Percentiles rank a stretch among this genome's conserved stretches.
Evolutionary conservation across 371 early-diverging fungal species (phyloP).

Genomic region (Gilbertella persicaria): DNA sequence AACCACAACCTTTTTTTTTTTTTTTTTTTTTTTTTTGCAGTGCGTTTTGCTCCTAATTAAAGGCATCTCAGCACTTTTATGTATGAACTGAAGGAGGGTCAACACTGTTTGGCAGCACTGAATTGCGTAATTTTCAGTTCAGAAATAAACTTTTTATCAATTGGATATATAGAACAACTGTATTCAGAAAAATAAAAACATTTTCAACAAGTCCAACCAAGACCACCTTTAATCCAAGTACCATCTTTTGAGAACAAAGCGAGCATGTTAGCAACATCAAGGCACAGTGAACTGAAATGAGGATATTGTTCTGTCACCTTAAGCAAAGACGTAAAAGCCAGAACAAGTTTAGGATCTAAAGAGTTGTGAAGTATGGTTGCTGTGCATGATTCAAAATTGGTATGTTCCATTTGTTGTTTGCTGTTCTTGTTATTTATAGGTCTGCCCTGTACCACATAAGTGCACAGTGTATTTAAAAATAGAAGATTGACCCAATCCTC

Average conservation of each 20-base stretch:
- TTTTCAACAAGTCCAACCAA: conserved; percentile 22
- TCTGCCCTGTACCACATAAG: conserved; percentile 42
- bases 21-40: no score
- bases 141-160: no score
- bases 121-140: no score
- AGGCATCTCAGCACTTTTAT: no score
- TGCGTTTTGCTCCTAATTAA: no score
- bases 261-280: conserved; percentile 21
- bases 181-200: no score
- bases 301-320: neutral
- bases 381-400: conserved; percentile 18
- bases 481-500: conserved; percentile 23
- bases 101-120: no score
- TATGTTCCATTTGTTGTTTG: neutral
- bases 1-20: no score
- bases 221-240: conserved; percentile 25
- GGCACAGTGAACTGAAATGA: neutral
- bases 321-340: conserved; percentile 19
- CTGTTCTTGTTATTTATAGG: neutral
- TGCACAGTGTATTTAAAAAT: conserved; percentile 32
- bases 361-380: conserved; percentile 16
- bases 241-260: conserved; percentile 22
- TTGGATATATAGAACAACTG: no score
- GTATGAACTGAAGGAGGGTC: no score
- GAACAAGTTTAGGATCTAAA: conserved; percentile 16